Evolutionary conservation across 768 basidiomycete genomes (phyloP), one percentile per base, ranked within the genome.

Genomic region (Rhizopogon sp.): DNA sequence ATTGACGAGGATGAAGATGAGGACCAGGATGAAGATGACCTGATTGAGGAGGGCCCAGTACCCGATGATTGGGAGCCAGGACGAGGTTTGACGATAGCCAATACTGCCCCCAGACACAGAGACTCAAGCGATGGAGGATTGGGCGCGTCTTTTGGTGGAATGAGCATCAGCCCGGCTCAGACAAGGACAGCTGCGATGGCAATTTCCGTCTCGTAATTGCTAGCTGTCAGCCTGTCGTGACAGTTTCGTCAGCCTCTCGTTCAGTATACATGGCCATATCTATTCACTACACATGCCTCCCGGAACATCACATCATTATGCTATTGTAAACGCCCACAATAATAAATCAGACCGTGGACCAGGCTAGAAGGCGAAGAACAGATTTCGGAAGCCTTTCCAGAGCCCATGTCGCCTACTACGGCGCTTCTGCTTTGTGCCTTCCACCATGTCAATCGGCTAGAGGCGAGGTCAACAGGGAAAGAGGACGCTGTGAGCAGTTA

Each of bases 131-230:
- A 80, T n/a, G 75, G 74, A 28, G 80, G 76, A 3, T 74, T 92
- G 6, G 87, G 84, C 7, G 75, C 74, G 58, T 88, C 87, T 3
- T 80, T 93, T 58, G 87, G 80, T 8, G 84, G 81, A 33, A 91
- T 93, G 90, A 92, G 88, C 61, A 93, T 93, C 59, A 92, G 90
- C 60, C 90, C 90, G 10, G 69, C 66, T 31, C 75, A 61, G 10
- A 60, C 70, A n/a, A 60, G 22, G 46, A 43, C 60, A 6, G 53
- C 60, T 17, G 40, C 62, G 16, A 57, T 64, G 53, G 47, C 52
- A 6, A 37, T 49, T 3, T 49, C 47, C 9, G 22, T 22, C 47
- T 37, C 47, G 5, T 49, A 10, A 49, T 37, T 16, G 20, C 47
- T 49, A n/a, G 14, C 35, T 22, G 7, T 20, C 46, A 2, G 20